Conservation (phyloP, 371 early-diverging fungal species). For the Dinochytrium kinnereticum region DNA sequence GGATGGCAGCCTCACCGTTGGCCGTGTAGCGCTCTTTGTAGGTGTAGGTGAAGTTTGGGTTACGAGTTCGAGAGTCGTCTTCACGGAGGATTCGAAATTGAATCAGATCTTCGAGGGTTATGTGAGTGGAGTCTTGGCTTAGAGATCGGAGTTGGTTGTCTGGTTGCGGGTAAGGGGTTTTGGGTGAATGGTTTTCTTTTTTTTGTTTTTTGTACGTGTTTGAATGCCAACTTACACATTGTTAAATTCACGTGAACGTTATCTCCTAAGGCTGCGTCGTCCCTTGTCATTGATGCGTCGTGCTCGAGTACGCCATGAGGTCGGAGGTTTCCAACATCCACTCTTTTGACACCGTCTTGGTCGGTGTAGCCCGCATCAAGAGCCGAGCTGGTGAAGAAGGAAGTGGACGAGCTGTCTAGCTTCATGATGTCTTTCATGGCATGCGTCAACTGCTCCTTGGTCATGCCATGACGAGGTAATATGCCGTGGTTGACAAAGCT, state of each 20-base stretch:
- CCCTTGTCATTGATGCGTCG: neutral
- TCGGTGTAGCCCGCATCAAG: neutral
- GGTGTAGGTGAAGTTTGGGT: neutral
- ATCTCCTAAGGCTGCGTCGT: neutral
- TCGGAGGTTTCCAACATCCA: neutral
- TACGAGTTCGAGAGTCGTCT: neutral
- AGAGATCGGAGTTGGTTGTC: neutral
- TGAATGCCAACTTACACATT: neutral
- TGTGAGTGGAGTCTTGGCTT: neutral
- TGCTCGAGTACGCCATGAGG: neutral
- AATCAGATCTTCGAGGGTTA: neutral
- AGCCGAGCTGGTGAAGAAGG: neutral
- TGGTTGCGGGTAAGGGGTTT: neutral
- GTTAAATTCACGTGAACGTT: neutral
- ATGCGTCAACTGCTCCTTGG: neutral
- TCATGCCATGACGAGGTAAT: neutral
- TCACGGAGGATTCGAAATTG: neutral
- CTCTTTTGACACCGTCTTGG: neutral
- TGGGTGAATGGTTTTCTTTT: too few relatives aligned
- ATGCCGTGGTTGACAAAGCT: neutral
- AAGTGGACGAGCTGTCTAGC: neutral
- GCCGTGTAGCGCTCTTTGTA: neutral
- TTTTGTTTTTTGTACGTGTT: neutral
- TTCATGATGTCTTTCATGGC: neutral
- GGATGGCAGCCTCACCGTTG: slow-evolving; percentile 1